These are phyloP conservation scores for Neopestalotiopsis sp. DNA, from an alignment of 2,329 filamentous ascomycete genomes.

Conservation along the genomic window DNA sequence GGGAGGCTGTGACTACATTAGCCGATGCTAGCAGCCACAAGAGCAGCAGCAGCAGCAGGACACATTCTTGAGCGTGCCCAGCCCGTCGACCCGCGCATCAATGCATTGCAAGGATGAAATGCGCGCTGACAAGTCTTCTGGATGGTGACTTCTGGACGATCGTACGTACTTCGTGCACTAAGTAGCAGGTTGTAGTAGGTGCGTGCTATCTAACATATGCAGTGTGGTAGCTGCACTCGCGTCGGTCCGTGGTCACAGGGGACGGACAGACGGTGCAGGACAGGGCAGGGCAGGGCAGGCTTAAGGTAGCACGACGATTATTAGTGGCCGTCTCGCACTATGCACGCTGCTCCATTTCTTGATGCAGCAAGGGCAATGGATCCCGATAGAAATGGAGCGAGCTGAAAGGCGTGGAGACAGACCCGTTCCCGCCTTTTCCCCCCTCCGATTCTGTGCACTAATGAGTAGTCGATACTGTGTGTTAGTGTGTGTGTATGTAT, in stretches of 20 bases:
- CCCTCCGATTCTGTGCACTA: background rate
- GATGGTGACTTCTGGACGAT: slow-evolving; percentile 18
- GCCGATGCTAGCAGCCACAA: background rate
- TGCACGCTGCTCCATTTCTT: slow-evolving; percentile 4
- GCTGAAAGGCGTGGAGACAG: background rate
- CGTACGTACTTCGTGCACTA: slow-evolving; percentile 13
- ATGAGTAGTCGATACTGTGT: too few relatives aligned
- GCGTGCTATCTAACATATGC: slow-evolving; percentile 11
- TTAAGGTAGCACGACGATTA: background rate
- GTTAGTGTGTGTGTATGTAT: too few relatives aligned
- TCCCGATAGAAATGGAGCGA: slow-evolving; percentile 7
- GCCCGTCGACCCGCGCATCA: background rate
- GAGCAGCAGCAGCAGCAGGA: background rate
- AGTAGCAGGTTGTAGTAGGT: background rate
- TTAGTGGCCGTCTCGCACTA: slow-evolving; percentile 13
- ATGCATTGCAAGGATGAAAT: background rate
- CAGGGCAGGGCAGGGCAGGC: background rate
- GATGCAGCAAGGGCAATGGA: slow-evolving; percentile 20
- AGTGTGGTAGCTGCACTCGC: slow-evolving; percentile 35
- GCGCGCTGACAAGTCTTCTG: background rate
- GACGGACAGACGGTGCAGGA: slow-evolving; percentile 31
- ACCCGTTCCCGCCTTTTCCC: background rate
- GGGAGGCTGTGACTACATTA: too few relatives aligned
- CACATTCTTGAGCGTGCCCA: background rate
- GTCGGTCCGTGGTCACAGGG: slow-evolving; percentile 40